Base-by-base conservation (phyloP, 495 filamentous ascomycete genomes). In the Penicillium maclennaniae region DNA sequence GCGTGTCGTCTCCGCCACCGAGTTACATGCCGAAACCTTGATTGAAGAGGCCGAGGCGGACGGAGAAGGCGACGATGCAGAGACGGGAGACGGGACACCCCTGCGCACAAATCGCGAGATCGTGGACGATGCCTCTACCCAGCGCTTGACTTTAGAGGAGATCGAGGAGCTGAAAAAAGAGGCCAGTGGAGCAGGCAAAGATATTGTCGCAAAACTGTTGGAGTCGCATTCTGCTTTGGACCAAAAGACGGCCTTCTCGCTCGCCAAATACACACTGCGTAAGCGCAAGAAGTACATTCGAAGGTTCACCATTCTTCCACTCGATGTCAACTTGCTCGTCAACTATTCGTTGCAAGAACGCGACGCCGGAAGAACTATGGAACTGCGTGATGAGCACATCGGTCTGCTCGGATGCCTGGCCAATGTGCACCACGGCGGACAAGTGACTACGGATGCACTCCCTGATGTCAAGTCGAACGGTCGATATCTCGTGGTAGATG, bases 261-360 rank as follows among this genome's bases (percentile, higher is more conserved):
- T 96, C 17, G 91, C 92, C 20, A 98, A 98, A 66, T 98, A 98
- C 64, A 95, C 91, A 43, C 73, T 97, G 15, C 80, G 93, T 19
- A 98, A 98, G 75, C 85, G 86, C 38, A 92, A 85, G 67, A 98
- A 98, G 72, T 97, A 95, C 63, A 80, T 96, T 54, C 82, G 84
- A 54, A 76, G 91, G 17, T 97, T 98, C 55, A 91, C 87, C 1
- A 80, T 92, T 0, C 70, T 92, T 23, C 92, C 90, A 0, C 61
- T 97, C 63, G 91, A 96, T 53, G 84, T 95, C 27, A 78, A 84
- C 6, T 72, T 78, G 40, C 74, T 98, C 45, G 79, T 83, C 17
- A 76, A 87, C 36, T 93, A 84, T 73, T 77, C 91, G 65, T 60
- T 95, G 49, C 76, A 83, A 10, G 87, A 89, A 56, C 87, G 86